phyloP scores from a whole-genome alignment of 208 protist genomes.

The Borovskyia barvae region DNA sequence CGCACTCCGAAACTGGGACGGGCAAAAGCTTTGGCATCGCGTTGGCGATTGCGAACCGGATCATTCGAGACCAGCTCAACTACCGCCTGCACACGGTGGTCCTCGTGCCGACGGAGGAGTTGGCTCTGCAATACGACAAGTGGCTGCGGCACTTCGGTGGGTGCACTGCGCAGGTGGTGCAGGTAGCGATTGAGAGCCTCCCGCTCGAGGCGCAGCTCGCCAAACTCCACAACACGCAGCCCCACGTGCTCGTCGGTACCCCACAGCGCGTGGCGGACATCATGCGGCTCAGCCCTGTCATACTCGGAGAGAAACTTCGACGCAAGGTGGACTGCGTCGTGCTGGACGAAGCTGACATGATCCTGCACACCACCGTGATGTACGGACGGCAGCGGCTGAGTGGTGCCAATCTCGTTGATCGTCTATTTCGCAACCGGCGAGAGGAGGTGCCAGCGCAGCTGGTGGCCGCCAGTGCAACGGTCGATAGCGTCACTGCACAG shows the following conservation, averaged over 20 bases:
- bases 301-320: constrained; percentile 83
- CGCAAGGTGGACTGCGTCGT: constrained; percentile 90
- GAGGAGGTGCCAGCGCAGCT: constrained; percentile 89
- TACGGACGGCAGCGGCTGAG: constrained; percentile 41
- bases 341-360: constrained; percentile 85
- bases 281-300: constrained; percentile 50
- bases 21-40: constrained; percentile 91
- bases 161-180: constrained; percentile 72
- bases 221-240: constrained; percentile 85
- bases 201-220: constrained; percentile 78
- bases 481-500: constrained; percentile 82
- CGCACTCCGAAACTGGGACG: constrained; percentile 85
- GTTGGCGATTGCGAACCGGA: constrained; percentile 80
- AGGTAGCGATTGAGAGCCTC: constrained; percentile 74
- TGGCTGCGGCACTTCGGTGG: constrained; percentile 86
- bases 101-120: constrained; percentile 82
- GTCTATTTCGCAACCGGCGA: constrained; percentile 58
- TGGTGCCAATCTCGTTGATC: constrained; percentile 76
- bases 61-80: constrained; percentile 78
- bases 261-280: constrained; percentile 80
- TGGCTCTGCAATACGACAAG: constrained; percentile 89
- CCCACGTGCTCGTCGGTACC: constrained; percentile 88
- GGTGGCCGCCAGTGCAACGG: constrained; percentile 80
- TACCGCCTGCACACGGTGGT: constrained; percentile 89
- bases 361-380: constrained; percentile 35